These are phyloP conservation scores for Canavalia gladiata DNA, from an alignment of 306 rosid species.

Conservation along the genomic window DNA sequence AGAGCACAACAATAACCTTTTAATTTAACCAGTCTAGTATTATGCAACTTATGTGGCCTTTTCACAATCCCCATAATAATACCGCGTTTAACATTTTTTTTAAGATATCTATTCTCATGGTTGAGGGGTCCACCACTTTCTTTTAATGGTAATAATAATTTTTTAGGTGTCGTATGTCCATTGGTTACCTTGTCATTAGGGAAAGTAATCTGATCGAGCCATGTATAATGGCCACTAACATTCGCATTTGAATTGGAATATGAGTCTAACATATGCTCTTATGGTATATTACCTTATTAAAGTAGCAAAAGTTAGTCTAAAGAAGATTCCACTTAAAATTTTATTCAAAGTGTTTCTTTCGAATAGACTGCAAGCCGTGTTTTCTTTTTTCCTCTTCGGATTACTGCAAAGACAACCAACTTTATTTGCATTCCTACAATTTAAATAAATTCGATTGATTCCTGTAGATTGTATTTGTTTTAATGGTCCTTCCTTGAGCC, in stretches of 20 bases:
- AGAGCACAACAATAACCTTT: no score
- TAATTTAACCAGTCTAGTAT: no score
- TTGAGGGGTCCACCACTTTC: conserved; percentile 47
- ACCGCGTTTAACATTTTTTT: no score
- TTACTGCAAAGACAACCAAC: conserved; percentile 47
- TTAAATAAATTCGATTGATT: neutral
- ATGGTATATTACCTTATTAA: neutral
- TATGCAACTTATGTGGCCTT: no score
- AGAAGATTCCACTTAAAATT: conserved; percentile 51
- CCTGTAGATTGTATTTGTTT: conserved; percentile 39
- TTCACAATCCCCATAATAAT: no score
- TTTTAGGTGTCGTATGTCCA: conserved; percentile 30
- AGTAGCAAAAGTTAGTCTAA: conserved; percentile 11
- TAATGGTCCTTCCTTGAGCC: conserved; percentile 42
- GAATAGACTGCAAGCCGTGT: conserved; percentile 8
- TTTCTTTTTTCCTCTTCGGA: neutral
- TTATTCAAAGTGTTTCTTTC: conserved; percentile 21
- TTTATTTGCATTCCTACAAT: conserved; percentile 31
- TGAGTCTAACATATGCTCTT: conserved; percentile 30
- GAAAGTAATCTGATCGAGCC: conserved; percentile 48
- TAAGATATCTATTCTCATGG: neutral
- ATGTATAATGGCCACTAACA: conserved; percentile 37
- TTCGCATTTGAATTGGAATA: neutral
- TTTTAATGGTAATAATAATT: conserved; percentile 41
- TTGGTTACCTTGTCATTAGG: conserved; percentile 51